Evolutionary conservation across 1,139 yeast species (phyloP), one percentile per base, ranked within the genome.

Genomic region (Pichia sp.): DNA sequence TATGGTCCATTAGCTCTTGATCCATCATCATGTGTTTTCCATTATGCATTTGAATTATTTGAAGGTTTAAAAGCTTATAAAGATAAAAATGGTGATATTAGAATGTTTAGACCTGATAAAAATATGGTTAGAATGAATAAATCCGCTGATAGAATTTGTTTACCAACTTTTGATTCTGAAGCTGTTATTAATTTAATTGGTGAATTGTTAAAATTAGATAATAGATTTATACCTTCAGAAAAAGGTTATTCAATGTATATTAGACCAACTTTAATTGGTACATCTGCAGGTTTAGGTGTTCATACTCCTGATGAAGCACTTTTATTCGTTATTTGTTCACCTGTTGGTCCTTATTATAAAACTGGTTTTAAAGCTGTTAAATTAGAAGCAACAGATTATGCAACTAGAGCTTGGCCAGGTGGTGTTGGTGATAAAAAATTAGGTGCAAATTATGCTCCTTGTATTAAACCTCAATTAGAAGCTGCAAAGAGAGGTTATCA

Each of bases 341-440:
- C 97, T 25, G 98, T 90, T 31, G 97, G 97, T 34, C 97, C 97
- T 37, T 86, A 86, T 73, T 82, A 80, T 66, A 79, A 84, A 60
- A 82, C 95, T 18, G 96, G 96, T 7, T 90, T 90, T 80, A 88
- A 89, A 70, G 96, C 97, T 35, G 96, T 92, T 45, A 76, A 81
- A 50, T 75, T 92, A 54, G 96, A 90, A 72, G 97, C 97, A 57
- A 88, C 96, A 35, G 95, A 87, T 65, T 81, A 86, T 59, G 95
- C 95, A 43, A 92, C 90, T 30, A 84, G 97, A 72, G 97, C 98
- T 18, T 92, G 97, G 97, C 97, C 97, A 62, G 96, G 96, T 63
- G 98, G 97, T 66, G 89, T 83, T 56, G 98, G 98, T 69, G 83
- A 89, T 75, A 83, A 81, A 70, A 92, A 92, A 72, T 79, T 92